Conservation (phyloP, 2,329 filamentous ascomycete genomes). For the Venturia effusa region DNA sequence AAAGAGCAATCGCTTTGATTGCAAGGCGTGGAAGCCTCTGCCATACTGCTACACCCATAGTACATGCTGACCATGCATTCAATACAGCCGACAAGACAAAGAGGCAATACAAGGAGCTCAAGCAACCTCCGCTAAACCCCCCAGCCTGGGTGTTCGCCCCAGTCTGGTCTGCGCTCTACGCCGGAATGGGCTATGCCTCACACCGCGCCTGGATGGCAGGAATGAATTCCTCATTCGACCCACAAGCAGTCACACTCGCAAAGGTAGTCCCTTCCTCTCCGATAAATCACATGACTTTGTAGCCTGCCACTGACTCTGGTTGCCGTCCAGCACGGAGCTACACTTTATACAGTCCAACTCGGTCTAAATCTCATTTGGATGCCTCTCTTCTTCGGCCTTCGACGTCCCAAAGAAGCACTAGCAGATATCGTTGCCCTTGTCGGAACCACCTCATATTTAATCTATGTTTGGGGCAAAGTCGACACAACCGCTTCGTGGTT, state of each 20-base stretch:
- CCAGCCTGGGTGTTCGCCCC: slow-evolving; percentile 49
- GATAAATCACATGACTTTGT: not conserved
- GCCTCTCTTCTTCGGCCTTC: slow-evolving; percentile 79
- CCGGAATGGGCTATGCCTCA: slow-evolving; percentile 78
- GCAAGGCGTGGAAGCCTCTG: too few relatives aligned
- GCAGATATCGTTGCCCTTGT: slow-evolving; percentile 63
- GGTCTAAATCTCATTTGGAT: slow-evolving; percentile 82
- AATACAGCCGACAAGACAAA: slow-evolving; percentile 45
- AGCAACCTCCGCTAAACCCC: slow-evolving; percentile 51
- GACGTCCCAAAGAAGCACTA: slow-evolving; percentile 62
- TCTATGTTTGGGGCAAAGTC: slow-evolving; percentile 64
- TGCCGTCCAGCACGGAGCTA: slow-evolving; percentile 46
- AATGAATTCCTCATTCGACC: slow-evolving; percentile 42
- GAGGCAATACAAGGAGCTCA: slow-evolving; percentile 52
- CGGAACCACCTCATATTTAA: slow-evolving; percentile 61
- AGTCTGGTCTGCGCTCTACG: slow-evolving; percentile 48
- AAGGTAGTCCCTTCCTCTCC: slow-evolving; percentile 28
- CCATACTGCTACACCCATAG: not conserved
- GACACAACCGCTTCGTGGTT: slow-evolving; percentile 63
- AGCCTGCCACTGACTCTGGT: not conserved
- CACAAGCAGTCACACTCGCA: slow-evolving; percentile 38
- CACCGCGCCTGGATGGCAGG: slow-evolving; percentile 62
- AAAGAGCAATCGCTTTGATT: too few relatives aligned
- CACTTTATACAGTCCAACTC: slow-evolving; percentile 77
- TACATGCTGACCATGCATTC: not conserved